phyloP scores from a whole-genome alignment of 2,329 filamentous ascomycete genomes.

The Aureobasidium vineae region DNA sequence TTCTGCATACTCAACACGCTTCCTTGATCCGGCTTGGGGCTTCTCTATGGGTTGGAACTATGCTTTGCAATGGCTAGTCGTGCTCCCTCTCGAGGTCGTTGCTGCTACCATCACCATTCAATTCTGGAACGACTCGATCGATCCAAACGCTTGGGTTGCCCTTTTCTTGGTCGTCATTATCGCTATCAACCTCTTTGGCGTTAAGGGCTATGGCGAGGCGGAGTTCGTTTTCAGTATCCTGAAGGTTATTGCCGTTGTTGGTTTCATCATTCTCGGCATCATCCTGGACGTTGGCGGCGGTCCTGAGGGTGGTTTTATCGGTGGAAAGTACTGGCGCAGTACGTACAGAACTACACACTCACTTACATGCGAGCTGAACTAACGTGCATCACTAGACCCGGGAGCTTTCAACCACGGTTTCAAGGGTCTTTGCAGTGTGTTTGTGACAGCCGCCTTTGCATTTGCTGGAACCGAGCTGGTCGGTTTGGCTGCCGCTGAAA shows the following conservation, averaged over 20 bases:
- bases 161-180: constrained; percentile 77
- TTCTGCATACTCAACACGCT: constrained; percentile 85
- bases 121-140: constrained; percentile 65
- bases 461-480: constrained; percentile 75
- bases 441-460: constrained; percentile 73
- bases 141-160: constrained; percentile 74
- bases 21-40: constrained; percentile 79
- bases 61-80: constrained; percentile 81
- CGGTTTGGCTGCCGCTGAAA: constrained; percentile 73
- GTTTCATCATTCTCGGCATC: constrained; percentile 85
- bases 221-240: constrained; percentile 85
- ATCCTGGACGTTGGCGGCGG: constrained; percentile 79
- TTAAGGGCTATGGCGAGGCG: constrained; percentile 85
- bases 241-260: constrained; percentile 82
- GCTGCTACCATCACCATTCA: constrained; percentile 80
- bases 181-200: constrained; percentile 80
- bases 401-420: constrained; percentile 85
- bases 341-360: constrained; percentile 47
- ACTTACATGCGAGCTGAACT: constrained; percentile 50
- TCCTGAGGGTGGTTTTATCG: constrained; percentile 71
- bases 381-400: constrained; percentile 64
- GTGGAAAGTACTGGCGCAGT: constrained; percentile 56
- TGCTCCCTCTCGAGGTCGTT: constrained; percentile 81
- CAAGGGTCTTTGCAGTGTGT: constrained; percentile 76
- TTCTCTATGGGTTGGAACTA: constrained; percentile 55